Evolutionary conservation across 176 grass and related monocot genomes (phyloP).

Genomic region (Raddia distichophylla): DNA sequence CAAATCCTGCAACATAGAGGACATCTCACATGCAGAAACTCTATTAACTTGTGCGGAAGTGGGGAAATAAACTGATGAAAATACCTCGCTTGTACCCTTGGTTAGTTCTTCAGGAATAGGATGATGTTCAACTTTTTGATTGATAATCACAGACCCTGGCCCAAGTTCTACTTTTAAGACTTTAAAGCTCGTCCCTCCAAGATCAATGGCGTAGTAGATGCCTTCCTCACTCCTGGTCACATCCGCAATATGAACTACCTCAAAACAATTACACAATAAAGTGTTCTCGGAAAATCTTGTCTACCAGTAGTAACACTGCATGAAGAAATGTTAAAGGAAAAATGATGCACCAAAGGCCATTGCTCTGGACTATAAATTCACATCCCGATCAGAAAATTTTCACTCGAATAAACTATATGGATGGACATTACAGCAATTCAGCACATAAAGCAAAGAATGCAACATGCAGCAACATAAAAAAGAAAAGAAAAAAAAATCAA

Average conservation of each 20-base stretch:
- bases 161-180: conserved; percentile 80
- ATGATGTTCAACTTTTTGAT: conserved; percentile 63
- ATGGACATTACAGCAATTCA: not conserved
- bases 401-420: not conserved
- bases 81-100: conserved; percentile 76
- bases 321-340: not conserved
- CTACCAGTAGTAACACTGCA: not conserved
- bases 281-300: not conserved
- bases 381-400: not conserved
- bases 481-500: not conserved
- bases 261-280: not conserved
- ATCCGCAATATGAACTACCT: not conserved
- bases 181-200: conserved; percentile 89
- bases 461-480: not conserved
- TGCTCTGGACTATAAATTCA: not conserved
- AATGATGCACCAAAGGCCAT: not conserved
- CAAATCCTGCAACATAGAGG: conserved; percentile 64
- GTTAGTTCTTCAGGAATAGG: conserved; percentile 68
- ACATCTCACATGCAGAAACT: conserved; percentile 14
- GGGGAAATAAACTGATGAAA: conserved; percentile 13
- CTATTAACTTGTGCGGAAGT: not conserved
- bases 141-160: conserved; percentile 56
- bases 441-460: not conserved
- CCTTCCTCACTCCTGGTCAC: conserved; percentile 78
- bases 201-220: conserved; percentile 81